Evolutionary conservation across 2,329 filamentous ascomycete species (phyloP).

Genomic region (Xylariaceae sp.): DNA sequence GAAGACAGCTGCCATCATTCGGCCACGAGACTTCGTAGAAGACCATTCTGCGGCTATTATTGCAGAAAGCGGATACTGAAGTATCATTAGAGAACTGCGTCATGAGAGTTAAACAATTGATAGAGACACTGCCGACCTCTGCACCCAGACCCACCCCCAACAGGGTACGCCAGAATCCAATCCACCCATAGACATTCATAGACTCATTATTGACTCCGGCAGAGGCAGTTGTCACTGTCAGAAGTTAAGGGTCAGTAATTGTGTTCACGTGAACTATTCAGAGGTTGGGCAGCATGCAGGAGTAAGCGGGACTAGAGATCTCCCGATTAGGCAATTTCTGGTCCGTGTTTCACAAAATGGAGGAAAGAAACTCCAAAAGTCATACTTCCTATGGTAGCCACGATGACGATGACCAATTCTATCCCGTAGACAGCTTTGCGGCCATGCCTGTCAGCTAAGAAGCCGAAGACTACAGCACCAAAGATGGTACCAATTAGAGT

Average conservation of each 20-base stretch:
- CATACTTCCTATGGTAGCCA: conserved; percentile 58
- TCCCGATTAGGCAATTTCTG: background rate
- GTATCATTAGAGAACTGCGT: background rate
- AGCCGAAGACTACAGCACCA: conserved; percentile 60
- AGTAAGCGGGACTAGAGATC: background rate
- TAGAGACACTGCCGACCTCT: conserved; percentile 20
- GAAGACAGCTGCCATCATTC: conserved; percentile 72
- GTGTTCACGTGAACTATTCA: background rate
- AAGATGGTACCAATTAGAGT: conserved; percentile 60
- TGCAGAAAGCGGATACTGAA: conserved; percentile 68
- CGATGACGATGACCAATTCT: conserved; percentile 61
- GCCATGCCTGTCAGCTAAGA: conserved; percentile 61
- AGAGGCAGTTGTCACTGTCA: conserved; percentile 32
- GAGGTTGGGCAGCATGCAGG: background rate
- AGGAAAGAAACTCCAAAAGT: background rate
- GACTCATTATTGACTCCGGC: conserved; percentile 13
- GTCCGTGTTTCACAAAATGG: background rate
- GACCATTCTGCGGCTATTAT: conserved; percentile 73
- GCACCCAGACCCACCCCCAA: conserved; percentile 35
- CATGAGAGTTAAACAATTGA: background rate
- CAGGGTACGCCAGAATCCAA: conserved; percentile 45
- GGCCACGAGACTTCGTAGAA: conserved; percentile 67
- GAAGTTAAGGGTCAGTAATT: background rate
- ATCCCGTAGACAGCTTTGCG: conserved; percentile 63
- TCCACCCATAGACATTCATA: conserved; percentile 36